Conservation (phyloP, 306 rosid genomes). For the Fragaria vesca region DNA sequence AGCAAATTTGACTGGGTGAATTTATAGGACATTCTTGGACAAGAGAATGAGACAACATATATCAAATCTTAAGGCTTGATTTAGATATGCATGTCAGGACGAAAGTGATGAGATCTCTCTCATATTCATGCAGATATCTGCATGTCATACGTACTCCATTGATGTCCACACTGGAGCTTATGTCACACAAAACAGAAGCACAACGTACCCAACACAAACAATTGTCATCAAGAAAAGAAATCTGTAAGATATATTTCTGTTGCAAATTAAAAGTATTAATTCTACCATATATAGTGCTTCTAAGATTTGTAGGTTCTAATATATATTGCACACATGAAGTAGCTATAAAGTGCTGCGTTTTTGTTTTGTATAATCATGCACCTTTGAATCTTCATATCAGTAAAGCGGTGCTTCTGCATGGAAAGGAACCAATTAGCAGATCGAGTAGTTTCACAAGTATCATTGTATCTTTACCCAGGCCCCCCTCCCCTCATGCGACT, state of each 20-base stretch:
- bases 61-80: neutral
- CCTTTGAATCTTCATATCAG: neutral
- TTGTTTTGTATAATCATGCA: neutral
- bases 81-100: neutral
- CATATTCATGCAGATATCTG: neutral
- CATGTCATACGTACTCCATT: neutral
- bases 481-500: neutral
- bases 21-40: neutral
- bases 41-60: slow-evolving; percentile 1
- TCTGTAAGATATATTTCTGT: neutral
- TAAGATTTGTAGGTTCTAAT: neutral
- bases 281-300: neutral
- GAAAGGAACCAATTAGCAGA: neutral
- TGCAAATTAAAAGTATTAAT: neutral
- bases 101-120: neutral
- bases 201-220: neutral
- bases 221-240: neutral
- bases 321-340: neutral
- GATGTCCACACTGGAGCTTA: neutral
- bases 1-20: neutral
- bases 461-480: neutral
- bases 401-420: neutral
- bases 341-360: neutral
- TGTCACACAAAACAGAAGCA: neutral
- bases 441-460: neutral